Conservation (phyloP, 73 alveolate genomes). For the Uronychia setigera region DNA sequence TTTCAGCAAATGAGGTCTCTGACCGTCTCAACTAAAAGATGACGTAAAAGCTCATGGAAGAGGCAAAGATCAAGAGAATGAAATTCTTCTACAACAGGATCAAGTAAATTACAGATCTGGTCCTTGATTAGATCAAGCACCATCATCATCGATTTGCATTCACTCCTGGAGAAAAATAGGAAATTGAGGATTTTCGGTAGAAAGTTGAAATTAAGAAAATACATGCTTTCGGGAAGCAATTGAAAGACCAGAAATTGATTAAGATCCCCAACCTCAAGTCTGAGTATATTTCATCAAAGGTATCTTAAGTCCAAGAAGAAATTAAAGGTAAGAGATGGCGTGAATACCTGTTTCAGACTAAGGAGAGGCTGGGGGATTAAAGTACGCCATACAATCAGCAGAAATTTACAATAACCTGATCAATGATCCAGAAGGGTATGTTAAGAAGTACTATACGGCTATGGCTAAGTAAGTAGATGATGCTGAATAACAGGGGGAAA, state of each 20-base stretch:
- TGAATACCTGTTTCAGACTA: background rate
- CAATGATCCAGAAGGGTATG: background rate
- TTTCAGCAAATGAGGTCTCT: background rate
- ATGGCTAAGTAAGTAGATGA: too few relatives aligned
- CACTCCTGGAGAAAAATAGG: background rate
- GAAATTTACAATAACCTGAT: background rate
- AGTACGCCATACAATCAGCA: background rate
- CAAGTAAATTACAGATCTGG: background rate
- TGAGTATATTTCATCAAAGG: background rate
- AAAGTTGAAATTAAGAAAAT: background rate
- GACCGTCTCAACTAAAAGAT: background rate
- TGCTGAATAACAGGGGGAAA: too few relatives aligned
- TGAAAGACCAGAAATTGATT: background rate
- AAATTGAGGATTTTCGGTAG: background rate
- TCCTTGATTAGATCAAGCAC: background rate
- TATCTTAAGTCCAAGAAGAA: background rate
- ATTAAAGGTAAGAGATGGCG: background rate
- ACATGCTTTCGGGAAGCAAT: background rate
- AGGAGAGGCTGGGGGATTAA: background rate
- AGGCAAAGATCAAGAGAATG: background rate
- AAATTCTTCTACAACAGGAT: background rate
- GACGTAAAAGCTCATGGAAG: background rate
- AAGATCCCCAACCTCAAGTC: background rate
- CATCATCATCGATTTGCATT: background rate
- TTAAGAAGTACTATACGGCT: too few relatives aligned